Base-by-base conservation (phyloP, 2,329 filamentous ascomycete genomes). In the Neurospora crassa region DNA sequence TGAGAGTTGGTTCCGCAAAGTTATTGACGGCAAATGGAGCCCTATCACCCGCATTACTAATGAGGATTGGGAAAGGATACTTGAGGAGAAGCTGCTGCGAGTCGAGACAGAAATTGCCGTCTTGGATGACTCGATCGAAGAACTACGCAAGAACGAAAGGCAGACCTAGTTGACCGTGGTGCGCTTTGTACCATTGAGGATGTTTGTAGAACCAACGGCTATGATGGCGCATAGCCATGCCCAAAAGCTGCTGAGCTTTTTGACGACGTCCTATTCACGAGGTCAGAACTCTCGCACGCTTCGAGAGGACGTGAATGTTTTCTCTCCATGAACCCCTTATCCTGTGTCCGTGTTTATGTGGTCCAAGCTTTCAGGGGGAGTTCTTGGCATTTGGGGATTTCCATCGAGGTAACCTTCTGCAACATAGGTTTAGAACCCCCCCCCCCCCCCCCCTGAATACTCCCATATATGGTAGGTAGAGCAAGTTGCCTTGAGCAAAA, bases 101-200 rank as follows among this genome's bases (percentile, higher is more conserved):
- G 81, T 95, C 5, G 89, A 96, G 74, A 91, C 89, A 3, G 91
- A 95, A 75, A 92, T 96, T 77, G 88, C 92, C 1, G 79, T 96
- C 20, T 82, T 95, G n/a, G 91, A 96, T 76, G 92, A 96, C 68
- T 89, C 87, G 77, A 91, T 96, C 74, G 87, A 79, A 2, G 78
- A 79, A 40, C 73, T 83, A 14, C 73, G 71, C 43, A 73, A 72
- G 24, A 70, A 70, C 18, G n/a, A 80, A 76, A 71, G 75, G 72
- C 47, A 69, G 43, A 20, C 24, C 14, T 69, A 70, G 24, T 42
- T 67, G 24, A 37, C 16, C 16, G 8, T 63, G 53, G 53, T n/a
- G 16, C 16, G 29, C 16, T 37, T n/a, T 37, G 29, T 37, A 37
- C 24, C 14, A 34, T 63, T 3, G 29, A 37, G 53, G 53, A 63